Evolutionary conservation across 2,329 filamentous ascomycete species (phyloP), one percentile per base, ranked within the genome.

Genomic region (Phialophora macrospora): DNA sequence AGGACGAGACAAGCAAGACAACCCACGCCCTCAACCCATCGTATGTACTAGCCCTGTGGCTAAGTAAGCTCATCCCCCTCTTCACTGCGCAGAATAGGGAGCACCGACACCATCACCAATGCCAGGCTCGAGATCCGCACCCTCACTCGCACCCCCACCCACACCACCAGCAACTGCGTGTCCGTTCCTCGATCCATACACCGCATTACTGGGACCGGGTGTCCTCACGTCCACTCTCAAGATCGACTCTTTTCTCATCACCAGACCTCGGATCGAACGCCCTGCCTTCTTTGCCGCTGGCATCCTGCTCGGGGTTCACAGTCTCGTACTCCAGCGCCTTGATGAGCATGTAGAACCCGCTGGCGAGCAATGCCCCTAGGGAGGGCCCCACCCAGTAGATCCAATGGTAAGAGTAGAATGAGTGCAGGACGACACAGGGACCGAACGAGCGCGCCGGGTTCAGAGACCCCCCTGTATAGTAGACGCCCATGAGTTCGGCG

Each of bases 401-500:
- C 22, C 79, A 83, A 60, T 82, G 80, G 60, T 82, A 80, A 20
- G 77, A 76, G 1, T 78, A 75, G 73, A 82, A 83, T 14, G 73
- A 74, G 32, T 78, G 77, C 60, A 76, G 75, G 64, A 81, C 77
- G 4, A 82, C 77, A 59, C 78, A 77, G 0, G 81, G 81, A 2
- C 80, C 81, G 7, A 83, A 78, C 1, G 78, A 80, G 28, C 81
- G 78, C 17, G 80, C 80, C 1, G 81, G 81, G 64, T 83, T 82
- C 4, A 83, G 73, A 12, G 78, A 79, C 28, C 76, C 80, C 30
- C 81, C 81, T 17, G 81, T 83, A 68, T 76, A 83, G 55, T 77
- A 79, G 49, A 80, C 52, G 34, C 80, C 80, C 81, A 55, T 30
- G 28, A 55, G 52, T 34, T 55, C 52, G 0, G 79, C 80, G 41